These are phyloP conservation scores for Panicum virgatum DNA, from an alignment of 202 grass and related monocot genomes.

Conservation along the genomic window DNA sequence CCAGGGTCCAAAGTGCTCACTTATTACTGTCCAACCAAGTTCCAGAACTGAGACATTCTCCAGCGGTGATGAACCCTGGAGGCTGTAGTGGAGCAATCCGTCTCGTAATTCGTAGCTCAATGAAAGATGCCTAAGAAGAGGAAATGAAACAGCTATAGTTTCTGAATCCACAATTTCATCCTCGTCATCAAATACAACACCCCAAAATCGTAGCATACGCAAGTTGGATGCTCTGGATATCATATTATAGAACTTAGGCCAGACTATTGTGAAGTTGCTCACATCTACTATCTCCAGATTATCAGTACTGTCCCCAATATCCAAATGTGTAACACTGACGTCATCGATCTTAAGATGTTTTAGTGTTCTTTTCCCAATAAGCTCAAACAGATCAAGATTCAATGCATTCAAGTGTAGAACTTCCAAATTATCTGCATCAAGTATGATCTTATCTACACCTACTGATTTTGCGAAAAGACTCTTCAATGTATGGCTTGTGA, in stretches of 20 bases:
- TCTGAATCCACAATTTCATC: conserved; percentile 96
- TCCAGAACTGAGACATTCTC: conserved; percentile 85
- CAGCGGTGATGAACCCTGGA: conserved; percentile 69
- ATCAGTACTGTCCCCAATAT: conserved; percentile 83
- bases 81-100: conserved; percentile 73
- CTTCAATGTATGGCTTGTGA: conserved; percentile 87
- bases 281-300: conserved; percentile 88
- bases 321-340: conserved; percentile 90
- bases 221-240: conserved; percentile 82
- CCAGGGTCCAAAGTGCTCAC: conserved; percentile 94
- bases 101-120: conserved; percentile 94
- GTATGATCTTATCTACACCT: conserved; percentile 84
- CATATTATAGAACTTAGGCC: conserved; percentile 93
- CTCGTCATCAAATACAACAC: conserved; percentile 90
- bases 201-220: conserved; percentile 78
- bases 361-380: conserved; percentile 78
- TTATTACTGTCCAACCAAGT: conserved; percentile 97
- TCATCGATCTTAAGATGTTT: conserved; percentile 92
- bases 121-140: conserved; percentile 80
- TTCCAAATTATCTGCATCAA: conserved; percentile 93
- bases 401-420: conserved; percentile 75
- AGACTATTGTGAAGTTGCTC: conserved; percentile 87
- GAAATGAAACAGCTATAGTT: conserved; percentile 87
- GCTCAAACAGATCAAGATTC: conserved; percentile 94
- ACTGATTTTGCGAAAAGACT: conserved; percentile 75